Evolutionary conservation across 2,329 filamentous ascomycete genomes (phyloP), one percentile per base, ranked within the genome.

Genomic region (Corinectria fuckeliana): DNA sequence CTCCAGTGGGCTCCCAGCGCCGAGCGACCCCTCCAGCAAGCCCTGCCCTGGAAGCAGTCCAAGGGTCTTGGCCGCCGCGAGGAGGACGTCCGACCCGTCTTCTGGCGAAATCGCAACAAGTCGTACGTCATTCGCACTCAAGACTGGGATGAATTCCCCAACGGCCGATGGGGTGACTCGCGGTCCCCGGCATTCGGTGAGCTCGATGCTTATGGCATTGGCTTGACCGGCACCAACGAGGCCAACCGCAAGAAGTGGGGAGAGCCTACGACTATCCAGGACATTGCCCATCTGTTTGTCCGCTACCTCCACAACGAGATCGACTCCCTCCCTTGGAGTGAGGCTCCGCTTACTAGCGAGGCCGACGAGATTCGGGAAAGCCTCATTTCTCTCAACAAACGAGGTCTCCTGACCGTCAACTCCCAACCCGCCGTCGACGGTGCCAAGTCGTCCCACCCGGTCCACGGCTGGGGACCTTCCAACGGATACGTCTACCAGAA

Each of bases 401-500:
- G 93, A 30, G 95, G 95, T 16, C 84, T 99, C 60, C 80, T 99
- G 60, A 98, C 95, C 36, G 93, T 99, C 80, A 99, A 99, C 80
- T 98, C 95, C 1, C 95, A 99, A 78, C 95, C 95, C 34, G 92
- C 95, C 30, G 91, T 99, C 49, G 90, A 97, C 70, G 93, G 94
- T 34, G 91, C 89, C 63, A 94, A 93, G 76, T 98, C 93, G 0
- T 91, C 88, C 4, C 87, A 99, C 72, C 87, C 92, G 0, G 82
- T 96, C 6, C 90, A 96, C 75, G 95, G 95, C 56, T 99, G 95
- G 95, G 95, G 95, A 11, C 95, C 95, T 4, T 85, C 88, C 62
- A 96, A 97, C 69, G 95, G 95, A 59, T 99, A 96, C 72, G 95
- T 98, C 55, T 99, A 98, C 77, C 95, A 99, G 75, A 99, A 99